Base-by-base conservation (phyloP, 176 grass and related monocot species). In the Triticum turgidum region DNA sequence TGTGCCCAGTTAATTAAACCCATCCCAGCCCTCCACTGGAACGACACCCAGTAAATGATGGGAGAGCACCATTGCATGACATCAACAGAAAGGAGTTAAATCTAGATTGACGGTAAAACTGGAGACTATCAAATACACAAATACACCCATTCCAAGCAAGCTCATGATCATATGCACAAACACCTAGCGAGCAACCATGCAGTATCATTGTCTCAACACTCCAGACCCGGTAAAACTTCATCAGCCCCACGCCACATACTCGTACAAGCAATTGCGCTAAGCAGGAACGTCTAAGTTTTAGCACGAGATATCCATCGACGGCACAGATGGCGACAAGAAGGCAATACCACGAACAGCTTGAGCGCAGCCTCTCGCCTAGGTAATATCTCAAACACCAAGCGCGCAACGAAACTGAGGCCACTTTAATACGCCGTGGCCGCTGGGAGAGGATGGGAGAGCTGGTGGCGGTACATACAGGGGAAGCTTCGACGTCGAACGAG, bases 401-500 rank as follows among this genome's bases (percentile, higher is more conserved):
- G 17, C 21, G 27, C 62, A 59, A 20, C 45, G 21, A 49, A 84
- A 20, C 3, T 22, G 44, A 62, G 54, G 32, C 21, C 58, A 21
- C n/a, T 29, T 51, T 44, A 11, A 61, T 11, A 6, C 20, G 76
- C 41, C 2, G 41, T 42, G 13, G 18, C 49, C 20, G 1, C 4
- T 0, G 27, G 67, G 24, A 8, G 1, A 0, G 18, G 61, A 13
- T 14, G 14, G 35, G 25, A 8, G 17, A 91, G 80, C 85, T 87
- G 80, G 81, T 84, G 89, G 21, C 81, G 49, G 47, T 91, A 74
- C 81, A 80, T 65, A 17, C 93, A 90, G 61, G 86, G 88, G 70
- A 95, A 44, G 91, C 96, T 77, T 98, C 93, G 7, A 94, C 93
- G 85, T 98, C 96, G 51, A 98, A 91, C 41, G 91, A 98, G 69